These are phyloP conservation scores for Chlorella sp. DNA, from an alignment of 139 green algal species.

Conservation along the genomic window DNA sequence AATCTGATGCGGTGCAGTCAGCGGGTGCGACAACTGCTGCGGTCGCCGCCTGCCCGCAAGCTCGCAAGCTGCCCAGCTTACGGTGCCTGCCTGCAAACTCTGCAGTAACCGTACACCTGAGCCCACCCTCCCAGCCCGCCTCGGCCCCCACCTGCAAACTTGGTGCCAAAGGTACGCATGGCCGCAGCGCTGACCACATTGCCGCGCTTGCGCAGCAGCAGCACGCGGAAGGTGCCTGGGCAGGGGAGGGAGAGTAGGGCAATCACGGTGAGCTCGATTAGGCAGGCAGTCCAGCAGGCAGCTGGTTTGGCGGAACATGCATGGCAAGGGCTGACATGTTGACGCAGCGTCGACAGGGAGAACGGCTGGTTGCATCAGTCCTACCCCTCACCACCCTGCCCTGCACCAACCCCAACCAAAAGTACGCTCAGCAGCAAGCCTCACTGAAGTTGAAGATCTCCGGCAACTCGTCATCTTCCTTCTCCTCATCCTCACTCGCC, in stretches of 20 bases:
- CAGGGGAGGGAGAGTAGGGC: background rate
- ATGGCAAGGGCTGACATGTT: background rate
- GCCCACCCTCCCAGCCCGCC: too few relatives aligned
- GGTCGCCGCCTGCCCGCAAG: too few relatives aligned
- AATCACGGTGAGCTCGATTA: background rate
- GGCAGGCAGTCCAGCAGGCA: background rate
- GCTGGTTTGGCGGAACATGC: background rate
- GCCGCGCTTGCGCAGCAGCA: conserved; percentile 60
- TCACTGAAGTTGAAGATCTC: conserved; percentile 65
- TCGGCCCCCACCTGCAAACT: conserved; percentile 33
- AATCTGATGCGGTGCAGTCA: background rate
- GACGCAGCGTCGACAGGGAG: too few relatives aligned
- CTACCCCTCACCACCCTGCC: background rate
- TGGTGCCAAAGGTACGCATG: conserved; percentile 59
- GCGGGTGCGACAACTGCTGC: too few relatives aligned
- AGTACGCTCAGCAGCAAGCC: background rate
- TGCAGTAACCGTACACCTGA: too few relatives aligned
- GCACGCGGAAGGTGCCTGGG: conserved; percentile 64
- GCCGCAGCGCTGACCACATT: conserved; percentile 62
- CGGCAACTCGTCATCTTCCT: conserved; percentile 20
- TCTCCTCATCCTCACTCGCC: conserved; percentile 13
- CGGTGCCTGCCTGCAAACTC: too few relatives aligned
- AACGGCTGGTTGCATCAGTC: too few relatives aligned
- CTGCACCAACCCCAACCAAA: background rate
- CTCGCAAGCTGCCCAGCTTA: too few relatives aligned